Conservation (phyloP, 1,284 basidiomycete genomes). For the Pseudozyma thailandica region DNA sequence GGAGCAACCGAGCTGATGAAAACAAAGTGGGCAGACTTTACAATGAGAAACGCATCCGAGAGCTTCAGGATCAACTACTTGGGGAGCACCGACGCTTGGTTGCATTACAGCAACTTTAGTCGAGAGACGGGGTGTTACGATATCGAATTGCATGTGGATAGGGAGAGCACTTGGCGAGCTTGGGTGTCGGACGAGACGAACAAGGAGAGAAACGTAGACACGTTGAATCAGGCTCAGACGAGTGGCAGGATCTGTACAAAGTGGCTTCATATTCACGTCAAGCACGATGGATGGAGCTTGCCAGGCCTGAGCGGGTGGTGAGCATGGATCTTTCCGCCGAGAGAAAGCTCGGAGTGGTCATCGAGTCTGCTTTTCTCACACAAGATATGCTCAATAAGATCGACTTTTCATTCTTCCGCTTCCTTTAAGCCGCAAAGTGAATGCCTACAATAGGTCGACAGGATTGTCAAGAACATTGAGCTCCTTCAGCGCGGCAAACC, state of each 20-base stretch:
- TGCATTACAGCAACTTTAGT: not conserved
- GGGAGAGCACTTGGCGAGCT: not conserved
- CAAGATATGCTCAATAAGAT: too few species aligned
- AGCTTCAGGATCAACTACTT: not conserved
- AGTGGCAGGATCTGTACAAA: constrained; percentile 5
- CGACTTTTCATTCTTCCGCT: too few species aligned
- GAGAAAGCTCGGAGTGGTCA: too few species aligned
- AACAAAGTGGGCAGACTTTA: too few species aligned
- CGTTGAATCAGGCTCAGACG: not conserved
- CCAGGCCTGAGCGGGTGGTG: too few species aligned
- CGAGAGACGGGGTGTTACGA: not conserved
- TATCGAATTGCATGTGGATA: not conserved
- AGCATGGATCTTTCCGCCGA: too few species aligned
- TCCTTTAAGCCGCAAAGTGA: too few species aligned
- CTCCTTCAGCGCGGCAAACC: constrained; percentile 37
- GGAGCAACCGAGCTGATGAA: too few species aligned
- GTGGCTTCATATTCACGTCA: constrained; percentile 12
- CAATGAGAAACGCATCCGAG: not conserved
- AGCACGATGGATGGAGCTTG: constrained; percentile 4
- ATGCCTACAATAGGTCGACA: constrained; percentile 23
- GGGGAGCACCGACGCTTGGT: not conserved
- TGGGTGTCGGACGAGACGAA: constrained; percentile 2
- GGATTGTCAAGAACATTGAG: constrained; percentile 21
- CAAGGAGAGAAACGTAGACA: not conserved
- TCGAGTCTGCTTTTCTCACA: too few species aligned